Evolutionary conservation across 495 filamentous ascomycete species (phyloP).

Genomic region (Aspergillus wentii): DNA sequence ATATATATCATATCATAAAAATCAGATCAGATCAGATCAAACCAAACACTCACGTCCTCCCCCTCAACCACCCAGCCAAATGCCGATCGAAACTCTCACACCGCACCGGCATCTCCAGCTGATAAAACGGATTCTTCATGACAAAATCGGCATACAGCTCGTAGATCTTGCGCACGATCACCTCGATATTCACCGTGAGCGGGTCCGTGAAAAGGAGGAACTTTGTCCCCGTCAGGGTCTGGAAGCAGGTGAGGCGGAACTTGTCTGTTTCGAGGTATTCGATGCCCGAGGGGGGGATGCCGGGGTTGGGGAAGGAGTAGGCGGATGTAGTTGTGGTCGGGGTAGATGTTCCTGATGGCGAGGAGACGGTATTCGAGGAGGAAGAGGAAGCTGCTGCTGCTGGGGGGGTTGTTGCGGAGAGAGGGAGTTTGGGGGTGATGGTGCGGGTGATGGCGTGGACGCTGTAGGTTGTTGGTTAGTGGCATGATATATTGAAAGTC

Average conservation of each 20-base stretch:
- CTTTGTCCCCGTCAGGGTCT: constrained; percentile 89
- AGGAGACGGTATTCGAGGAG: constrained; percentile 7
- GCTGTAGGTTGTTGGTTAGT: constrained; percentile 25
- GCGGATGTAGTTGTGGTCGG: constrained; percentile 18
- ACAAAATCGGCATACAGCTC: constrained; percentile 96
- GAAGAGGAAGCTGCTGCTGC: constrained; percentile 10
- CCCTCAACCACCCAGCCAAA: constrained; percentile 50
- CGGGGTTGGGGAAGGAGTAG: constrained; percentile 47
- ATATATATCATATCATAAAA: no score
- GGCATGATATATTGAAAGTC: constrained; percentile 1
- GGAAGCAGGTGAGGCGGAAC: constrained; percentile 93
- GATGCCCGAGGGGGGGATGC: constrained; percentile 56
- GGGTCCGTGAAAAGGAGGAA: constrained; percentile 95
- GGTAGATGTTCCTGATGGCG: constrained; percentile 10
- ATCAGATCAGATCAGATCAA: constrained; percentile 1
- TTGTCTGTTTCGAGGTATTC: constrained; percentile 87
- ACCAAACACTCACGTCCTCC: constrained; percentile 23
- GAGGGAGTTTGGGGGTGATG: constrained; percentile 55
- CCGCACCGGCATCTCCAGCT: constrained; percentile 92
- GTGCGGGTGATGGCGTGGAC: constrained; percentile 90
- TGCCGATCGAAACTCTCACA: constrained; percentile 92
- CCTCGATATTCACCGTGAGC: constrained; percentile 79
- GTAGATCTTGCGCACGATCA: constrained; percentile 76
- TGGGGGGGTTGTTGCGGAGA: constrained; percentile 23
- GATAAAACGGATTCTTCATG: constrained; percentile 99